A percentile compares a stretch with the other conserved stretches of the same genome.
These are phyloP conservation scores for Pholiota adiposa DNA, from an alignment of 1,284 basidiomycete species.

Conservation along the genomic window DNA sequence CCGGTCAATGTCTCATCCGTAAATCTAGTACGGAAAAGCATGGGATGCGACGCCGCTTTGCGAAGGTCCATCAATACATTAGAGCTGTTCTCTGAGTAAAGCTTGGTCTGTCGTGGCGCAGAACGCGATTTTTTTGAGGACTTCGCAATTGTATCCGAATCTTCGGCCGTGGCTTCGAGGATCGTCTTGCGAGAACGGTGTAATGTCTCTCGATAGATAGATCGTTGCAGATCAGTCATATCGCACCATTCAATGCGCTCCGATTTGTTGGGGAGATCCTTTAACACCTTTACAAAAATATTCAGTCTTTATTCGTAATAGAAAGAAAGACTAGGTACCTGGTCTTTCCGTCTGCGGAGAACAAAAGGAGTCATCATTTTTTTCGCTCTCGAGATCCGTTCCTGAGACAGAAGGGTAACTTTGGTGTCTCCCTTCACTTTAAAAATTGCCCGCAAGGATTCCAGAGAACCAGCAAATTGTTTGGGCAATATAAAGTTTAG, in stretches of 20 bases:
- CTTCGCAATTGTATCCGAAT: constrained; percentile 39
- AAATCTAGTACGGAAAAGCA: constrained; percentile 90
- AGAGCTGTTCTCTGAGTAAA: constrained; percentile 78
- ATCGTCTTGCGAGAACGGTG: constrained; percentile 86
- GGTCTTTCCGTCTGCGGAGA: constrained; percentile 92
- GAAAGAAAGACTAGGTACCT: constrained; percentile 48
- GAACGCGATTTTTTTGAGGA: constrained; percentile 48
- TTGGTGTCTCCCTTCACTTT: constrained; percentile 92
- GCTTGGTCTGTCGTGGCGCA: constrained; percentile 56
- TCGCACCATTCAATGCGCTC: constrained; percentile 95
- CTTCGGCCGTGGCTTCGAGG: constrained; percentile 52
- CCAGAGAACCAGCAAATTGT: constrained; percentile 80
- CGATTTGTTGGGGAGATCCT: constrained; percentile 90
- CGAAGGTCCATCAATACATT: constrained; percentile 96
- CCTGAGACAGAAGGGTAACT: constrained; percentile 85
- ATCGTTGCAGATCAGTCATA: constrained; percentile 84
- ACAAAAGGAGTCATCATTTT: constrained; percentile 99
- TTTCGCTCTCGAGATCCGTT: constrained; percentile 93
- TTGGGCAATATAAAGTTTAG: constrained; percentile 98
- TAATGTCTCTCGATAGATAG: constrained; percentile 87
- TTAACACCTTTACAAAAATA: constrained; percentile 69
- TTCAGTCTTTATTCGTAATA: neutral
- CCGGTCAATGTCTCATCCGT: constrained; percentile 76
- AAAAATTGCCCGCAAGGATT: constrained; percentile 91
- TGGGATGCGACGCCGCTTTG: constrained; percentile 95